Evolutionary conservation across 148 eudicot genomes (phyloP).

Genomic region (Nepenthes mirabilis): DNA sequence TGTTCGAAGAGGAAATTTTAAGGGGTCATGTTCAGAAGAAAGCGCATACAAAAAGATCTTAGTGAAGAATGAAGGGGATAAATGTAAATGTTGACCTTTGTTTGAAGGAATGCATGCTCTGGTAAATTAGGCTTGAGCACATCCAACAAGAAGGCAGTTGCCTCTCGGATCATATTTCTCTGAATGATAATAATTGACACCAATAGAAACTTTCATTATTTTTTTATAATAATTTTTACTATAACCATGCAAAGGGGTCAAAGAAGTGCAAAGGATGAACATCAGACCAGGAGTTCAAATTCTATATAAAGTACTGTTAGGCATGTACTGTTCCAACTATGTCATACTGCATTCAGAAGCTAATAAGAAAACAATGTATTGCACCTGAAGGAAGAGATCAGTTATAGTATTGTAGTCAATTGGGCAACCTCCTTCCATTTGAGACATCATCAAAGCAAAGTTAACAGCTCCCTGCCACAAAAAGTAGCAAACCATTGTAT

Average conservation of each 20-base stretch:
- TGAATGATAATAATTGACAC: conserved; percentile 8
- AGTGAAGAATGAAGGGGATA: not conserved
- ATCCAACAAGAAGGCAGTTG: conserved; percentile 92
- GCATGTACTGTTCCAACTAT: not conserved
- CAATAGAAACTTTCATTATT: not conserved
- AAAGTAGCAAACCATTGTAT: too few relatives aligned
- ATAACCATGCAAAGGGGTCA: too few relatives aligned
- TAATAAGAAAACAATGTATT: not conserved
- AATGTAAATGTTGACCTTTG: conserved; percentile 41
- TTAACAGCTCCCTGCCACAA: conserved; percentile 84
- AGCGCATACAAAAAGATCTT: not conserved
- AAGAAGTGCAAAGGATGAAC: too few relatives aligned
- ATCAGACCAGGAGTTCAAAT: too few relatives aligned
- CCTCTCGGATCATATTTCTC: conserved; percentile 99
- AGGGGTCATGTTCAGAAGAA: not conserved
- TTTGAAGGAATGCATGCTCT: conserved; percentile 79
- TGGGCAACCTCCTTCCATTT: conserved; percentile 99
- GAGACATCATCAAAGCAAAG: conserved; percentile 96
- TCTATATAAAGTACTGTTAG: too few relatives aligned
- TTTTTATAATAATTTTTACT: too few relatives aligned
- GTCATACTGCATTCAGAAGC: not conserved
- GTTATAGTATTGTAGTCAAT: conserved; percentile 95
- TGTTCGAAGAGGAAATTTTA: conserved; percentile 12
- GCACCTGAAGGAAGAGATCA: conserved; percentile 92
- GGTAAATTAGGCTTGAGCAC: conserved; percentile 92